Evolutionary conservation across 2,329 filamentous ascomycete species (phyloP), one percentile per base, ranked within the genome.

Genomic region (Triangularia verruculosa): DNA sequence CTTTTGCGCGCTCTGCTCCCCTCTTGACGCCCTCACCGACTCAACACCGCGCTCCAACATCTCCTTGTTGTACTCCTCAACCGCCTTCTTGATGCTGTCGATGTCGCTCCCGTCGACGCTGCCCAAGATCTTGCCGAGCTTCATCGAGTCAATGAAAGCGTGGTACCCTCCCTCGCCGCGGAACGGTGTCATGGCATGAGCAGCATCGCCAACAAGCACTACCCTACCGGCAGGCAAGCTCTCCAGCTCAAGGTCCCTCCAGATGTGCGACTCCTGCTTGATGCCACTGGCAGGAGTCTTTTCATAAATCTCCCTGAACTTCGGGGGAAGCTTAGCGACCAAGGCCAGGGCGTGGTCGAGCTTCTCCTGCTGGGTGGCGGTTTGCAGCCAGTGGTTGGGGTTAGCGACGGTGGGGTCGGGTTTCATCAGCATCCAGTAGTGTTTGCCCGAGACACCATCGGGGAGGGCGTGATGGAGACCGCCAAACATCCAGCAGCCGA

Each of bases 121-220:
- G 5, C 61, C 62, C 6, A 76, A 66, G 7, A 71, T 64, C 39
- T 72, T 67, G 27, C 70, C 67, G 1, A 75, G 65, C 52, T 64
- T 64, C 34, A 71, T 63, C 3, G 66, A 77, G 67, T 82, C 80
- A 1, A 72, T 68, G 60, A 83, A 77, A 2, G 78, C 80, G 58
- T 79, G 75, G 53, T 82, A 78, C 15, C 77, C 78, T 0, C 78
- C 80, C 70, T 83, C 79, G 4, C 81, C 81, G 11, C 80, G 76
- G 64, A 76, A 77, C 80, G n/a, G 71, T 9, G 78, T 80, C 75
- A 80, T 81, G 1, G 78, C 75, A 70, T 82, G 80, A 0, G 79
- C 80, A 0, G 80, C 77, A 68, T 83, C 80, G 0, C 80, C 80
- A 12, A 81, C 70, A 1, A 82, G 59, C 1, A 77, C 70, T 1